Base-by-base conservation (phyloP, 23 red algal genomes). In the Agarophyton chilense region DNA sequence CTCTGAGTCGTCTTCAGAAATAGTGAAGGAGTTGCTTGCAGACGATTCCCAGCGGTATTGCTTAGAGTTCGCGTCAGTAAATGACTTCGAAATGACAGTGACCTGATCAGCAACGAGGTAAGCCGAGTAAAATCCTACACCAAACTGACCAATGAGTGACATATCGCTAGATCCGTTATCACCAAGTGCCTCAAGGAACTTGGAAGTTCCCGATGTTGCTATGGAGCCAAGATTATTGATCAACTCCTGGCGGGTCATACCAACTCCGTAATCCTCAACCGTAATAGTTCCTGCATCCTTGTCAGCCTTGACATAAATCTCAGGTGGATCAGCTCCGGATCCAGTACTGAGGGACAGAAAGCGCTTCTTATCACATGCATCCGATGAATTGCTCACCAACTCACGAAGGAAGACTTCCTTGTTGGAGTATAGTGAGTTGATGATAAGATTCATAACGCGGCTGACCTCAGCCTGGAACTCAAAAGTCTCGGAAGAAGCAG, bases 381-480 rank as follows among this genome's bases (percentile, higher is more conserved):
- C 96, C 55, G 89, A 82, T 3, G 96, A 81, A 80, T 98, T 98
- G 50, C 88, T 93, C 10, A 98, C 85, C 36, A 98, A 81, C 77
- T 98, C 96, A 60, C 96, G 88, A 41, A 95, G 64, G 68, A 98
- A 98, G 31, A 98, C 81, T 17, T 98, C 93, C 88, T 91, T 92
- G 67, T 98, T 90, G 25, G 93, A 95, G 81, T 98, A 98, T 19
- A 98, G 77, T 31, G 93, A 95, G 64, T 98, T 93, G 71, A 98
- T 95, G 78, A 98, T 96, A 43, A 98, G 71, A 72, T 98, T 81
- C 96, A 98, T 98, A 12, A 98, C 96, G 41, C 96, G 89, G 10
- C 79, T 79, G 42, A 96, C 96, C 87, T 98, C 93, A 17, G 96
- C 96, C 51, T 98, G 93, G 77, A 98, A 98, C 93, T 98, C 91